Conservation (phyloP, 2,329 filamentous ascomycete genomes). For the Fusarium sp. region DNA sequence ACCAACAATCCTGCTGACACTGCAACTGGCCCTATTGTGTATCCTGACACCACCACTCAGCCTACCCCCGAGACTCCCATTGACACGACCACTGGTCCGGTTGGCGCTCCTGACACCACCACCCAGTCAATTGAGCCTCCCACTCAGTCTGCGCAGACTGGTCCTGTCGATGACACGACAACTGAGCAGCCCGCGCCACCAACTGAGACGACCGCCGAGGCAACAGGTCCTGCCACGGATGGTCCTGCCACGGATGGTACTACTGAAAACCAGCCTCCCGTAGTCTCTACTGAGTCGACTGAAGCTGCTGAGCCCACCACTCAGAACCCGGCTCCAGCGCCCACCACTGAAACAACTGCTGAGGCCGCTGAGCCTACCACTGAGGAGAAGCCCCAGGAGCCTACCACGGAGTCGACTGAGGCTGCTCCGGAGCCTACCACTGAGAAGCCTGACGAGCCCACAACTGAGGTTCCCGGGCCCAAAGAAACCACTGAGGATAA, state of each 20-base stretch:
- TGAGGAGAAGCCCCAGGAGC: too few species aligned
- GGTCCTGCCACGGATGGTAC: background rate
- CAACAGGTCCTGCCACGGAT: background rate
- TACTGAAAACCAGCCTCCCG: background rate
- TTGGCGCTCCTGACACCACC: background rate
- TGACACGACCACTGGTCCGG: background rate
- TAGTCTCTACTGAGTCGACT: background rate
- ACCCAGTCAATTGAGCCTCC: background rate
- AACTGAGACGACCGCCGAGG: rapidly evolving
- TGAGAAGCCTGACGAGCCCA: background rate
- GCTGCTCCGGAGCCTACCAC: too few species aligned
- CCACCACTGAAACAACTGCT: background rate
- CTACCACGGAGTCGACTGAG: too few species aligned
- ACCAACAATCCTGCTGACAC: background rate
- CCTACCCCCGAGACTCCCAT: background rate
- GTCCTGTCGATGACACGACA: background rate
- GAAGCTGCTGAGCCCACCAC: background rate
- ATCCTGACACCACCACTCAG: too few species aligned
- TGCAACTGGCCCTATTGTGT: too few species aligned
- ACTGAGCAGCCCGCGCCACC: rapidly evolving
- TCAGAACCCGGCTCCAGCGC: background rate
- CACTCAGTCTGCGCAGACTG: background rate
- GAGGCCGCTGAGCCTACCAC: too few species aligned
- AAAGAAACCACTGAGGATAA: background rate
- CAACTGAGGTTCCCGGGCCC: background rate